Conservation (phyloP, 371 early-diverging fungal species). For the Parasitella parasitica region DNA sequence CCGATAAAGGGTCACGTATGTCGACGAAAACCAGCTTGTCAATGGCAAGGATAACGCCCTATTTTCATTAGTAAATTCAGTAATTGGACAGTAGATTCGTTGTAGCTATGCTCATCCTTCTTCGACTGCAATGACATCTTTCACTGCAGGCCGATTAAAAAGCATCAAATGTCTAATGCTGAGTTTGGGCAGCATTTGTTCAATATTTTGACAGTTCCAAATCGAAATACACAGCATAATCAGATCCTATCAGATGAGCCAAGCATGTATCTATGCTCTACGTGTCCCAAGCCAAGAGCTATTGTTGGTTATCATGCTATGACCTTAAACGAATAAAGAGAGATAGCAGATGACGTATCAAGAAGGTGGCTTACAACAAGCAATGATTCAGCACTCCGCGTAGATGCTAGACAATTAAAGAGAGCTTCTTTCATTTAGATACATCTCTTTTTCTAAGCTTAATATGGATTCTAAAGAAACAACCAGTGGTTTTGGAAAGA, state of each 20-base stretch:
- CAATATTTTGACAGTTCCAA: neutral
- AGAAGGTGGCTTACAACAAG: neutral
- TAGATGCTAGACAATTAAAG: no score
- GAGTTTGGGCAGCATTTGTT: neutral
- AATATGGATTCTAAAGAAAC: conserved; percentile 41
- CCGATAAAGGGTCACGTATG: neutral
- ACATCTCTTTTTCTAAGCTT: neutral
- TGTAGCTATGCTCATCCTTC: no score
- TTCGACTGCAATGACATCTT: no score
- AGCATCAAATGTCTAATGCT: neutral
- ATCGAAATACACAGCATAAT: neutral
- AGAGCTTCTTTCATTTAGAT: no score
- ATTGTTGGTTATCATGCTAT: neutral
- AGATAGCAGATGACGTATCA: neutral
- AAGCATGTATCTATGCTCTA: no score
- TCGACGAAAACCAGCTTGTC: neutral
- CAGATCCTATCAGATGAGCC: neutral
- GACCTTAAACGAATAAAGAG: neutral
- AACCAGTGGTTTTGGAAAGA: conserved; percentile 45
- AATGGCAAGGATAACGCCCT: no score
- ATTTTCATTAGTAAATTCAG: neutral
- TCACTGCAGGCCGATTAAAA: no score
- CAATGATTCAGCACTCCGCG: neutral
- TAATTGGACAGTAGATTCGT: neutral
- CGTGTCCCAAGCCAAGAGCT: neutral